Evolutionary conservation across 208 protist species (phyloP).

Genomic region (Naegleria lovaniensis): DNA sequence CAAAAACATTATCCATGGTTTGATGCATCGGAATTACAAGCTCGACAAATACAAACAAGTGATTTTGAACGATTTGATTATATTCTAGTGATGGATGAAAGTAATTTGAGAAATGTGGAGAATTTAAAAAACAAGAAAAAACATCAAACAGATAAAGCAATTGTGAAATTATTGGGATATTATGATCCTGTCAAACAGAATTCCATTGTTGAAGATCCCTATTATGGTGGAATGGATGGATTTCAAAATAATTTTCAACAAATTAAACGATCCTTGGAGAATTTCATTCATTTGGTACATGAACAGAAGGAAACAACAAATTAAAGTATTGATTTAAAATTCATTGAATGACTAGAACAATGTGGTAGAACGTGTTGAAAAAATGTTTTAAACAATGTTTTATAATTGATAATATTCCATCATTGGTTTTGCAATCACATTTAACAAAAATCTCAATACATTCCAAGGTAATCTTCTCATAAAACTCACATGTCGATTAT

Average conservation of each 20-base stretch:
- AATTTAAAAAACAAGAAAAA: neutral
- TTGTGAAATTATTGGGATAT: neutral
- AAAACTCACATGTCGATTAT: neutral
- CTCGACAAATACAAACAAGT: constrained; percentile 1
- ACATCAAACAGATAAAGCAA: neutral
- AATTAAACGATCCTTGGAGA: neutral
- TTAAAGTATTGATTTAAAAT: neutral
- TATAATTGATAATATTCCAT: neutral
- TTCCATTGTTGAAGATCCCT: constrained; percentile 30
- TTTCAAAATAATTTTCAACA: constrained; percentile 18
- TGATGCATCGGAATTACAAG: neutral
- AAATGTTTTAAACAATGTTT: neutral
- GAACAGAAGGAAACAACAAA: neutral
- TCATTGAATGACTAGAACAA: neutral
- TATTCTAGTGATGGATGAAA: constrained; percentile 37
- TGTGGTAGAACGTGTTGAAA: neutral
- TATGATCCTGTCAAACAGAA: neutral
- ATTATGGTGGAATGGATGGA: constrained; percentile 24
- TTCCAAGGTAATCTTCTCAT: neutral
- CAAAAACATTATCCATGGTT: neutral
- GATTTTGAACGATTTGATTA: constrained; percentile 39
- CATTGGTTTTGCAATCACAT: neutral
- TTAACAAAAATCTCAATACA: neutral
- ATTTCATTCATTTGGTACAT: neutral
- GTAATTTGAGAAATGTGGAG: constrained; percentile 32